Evolutionary conservation across 2,329 filamentous ascomycete species (phyloP), one percentile per base, ranked within the genome.

Genomic region (Diaporthe capsici): DNA sequence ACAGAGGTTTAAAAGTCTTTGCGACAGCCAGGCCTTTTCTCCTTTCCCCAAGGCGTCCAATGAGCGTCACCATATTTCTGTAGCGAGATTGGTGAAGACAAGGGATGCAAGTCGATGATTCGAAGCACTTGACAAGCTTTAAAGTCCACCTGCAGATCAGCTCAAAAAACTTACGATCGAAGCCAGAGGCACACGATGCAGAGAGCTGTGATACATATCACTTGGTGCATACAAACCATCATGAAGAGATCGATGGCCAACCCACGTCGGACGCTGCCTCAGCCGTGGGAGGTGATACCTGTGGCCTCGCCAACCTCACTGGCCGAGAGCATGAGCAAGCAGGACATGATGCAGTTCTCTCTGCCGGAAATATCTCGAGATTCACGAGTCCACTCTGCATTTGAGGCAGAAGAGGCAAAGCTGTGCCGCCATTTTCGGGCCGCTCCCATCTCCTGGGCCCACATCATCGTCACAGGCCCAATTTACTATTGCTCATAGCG

Each of bases 401-500:
- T 61, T 53, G 53, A 42, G 39, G 53, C 39, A 34, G 13, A 17
- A 28, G 17, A 47, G 53, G 17, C 53, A 42, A 17, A 25, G 55
- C 42, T 74, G 51, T 57, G 37, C 37, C 47, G 57, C 58, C 49
- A 61, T 63, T 31, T 57, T 70, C 73, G 76, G 70, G 68, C 73
- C 71, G 70, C 61, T 73, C 63, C 61, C 68, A 75, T 75, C 44
- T 68, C 20, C 28, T 71, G 57, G 73, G 68, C 67, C 53, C 68
- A 61, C 70, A 55, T 65, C 73, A 70, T 37, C 73, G 44, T 73
- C 63, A 75, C 70, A 67, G 76, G 13, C 71, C 58, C 71, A 63
- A 34, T 70, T 70, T 65, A 68, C 57, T 49, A 73, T 73, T 75
- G 74, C 75, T 75, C 73, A 73, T 55, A 55, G 51, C 37, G 51